Percentiles rank a stretch among this genome's conserved stretches.
phyloP scores from a whole-genome alignment of 306 rosid genomes.

The Acacia acuminata region DNA sequence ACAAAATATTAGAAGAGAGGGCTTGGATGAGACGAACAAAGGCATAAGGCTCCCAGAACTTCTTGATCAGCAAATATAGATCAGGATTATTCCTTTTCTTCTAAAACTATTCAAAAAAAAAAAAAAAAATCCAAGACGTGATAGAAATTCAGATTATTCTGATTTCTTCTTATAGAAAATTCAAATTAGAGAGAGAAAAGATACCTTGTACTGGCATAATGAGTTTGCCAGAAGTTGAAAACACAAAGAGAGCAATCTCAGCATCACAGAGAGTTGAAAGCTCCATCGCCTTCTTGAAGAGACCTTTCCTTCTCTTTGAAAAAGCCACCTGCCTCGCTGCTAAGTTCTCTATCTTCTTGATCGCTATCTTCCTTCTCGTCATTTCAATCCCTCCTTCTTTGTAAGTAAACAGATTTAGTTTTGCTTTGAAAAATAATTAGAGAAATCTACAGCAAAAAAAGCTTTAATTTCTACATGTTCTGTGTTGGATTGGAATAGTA shows the following conservation, averaged over 20 bases:
- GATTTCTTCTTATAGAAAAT: neutral
- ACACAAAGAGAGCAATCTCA: constrained; percentile 6
- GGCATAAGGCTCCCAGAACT: neutral
- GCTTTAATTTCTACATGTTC: neutral
- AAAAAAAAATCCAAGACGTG: neutral
- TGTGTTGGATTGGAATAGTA: neutral
- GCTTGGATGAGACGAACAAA: neutral
- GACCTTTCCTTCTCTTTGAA: neutral
- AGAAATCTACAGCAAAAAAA: neutral
- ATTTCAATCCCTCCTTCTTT: no score
- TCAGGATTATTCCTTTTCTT: neutral
- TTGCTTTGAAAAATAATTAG: neutral
- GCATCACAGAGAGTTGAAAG: neutral
- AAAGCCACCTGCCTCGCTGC: constrained; percentile 33
- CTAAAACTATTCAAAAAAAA: no score
- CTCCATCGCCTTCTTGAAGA: neutral
- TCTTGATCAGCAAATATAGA: neutral
- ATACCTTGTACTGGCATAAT: constrained; percentile 39
- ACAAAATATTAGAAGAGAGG: neutral
- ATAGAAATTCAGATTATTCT: neutral
- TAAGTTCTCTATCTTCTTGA: no score
- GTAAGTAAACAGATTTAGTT: no score
- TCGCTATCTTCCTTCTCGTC: no score
- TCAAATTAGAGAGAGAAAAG: neutral
- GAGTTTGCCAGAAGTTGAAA: constrained; percentile 40